Evolutionary conservation across 768 basidiomycete species (phyloP), one percentile per base, ranked within the genome.

Genomic region (Naganishia vishniacii): DNA sequence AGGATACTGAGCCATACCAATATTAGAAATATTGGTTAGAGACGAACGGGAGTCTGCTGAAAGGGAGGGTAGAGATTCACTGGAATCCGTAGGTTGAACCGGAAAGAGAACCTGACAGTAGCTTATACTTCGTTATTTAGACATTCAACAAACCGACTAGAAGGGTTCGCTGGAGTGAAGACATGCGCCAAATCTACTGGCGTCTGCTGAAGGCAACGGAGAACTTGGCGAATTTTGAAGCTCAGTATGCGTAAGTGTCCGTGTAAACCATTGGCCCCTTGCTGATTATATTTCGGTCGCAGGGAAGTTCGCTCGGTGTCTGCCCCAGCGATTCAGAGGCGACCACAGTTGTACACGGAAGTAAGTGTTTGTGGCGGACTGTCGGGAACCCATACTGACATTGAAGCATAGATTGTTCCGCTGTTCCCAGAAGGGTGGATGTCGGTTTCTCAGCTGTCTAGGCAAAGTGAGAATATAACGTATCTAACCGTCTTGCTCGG

Each of bases 391-490:
- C 18, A 37, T 34, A 37, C 40, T n/a, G 40, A 53, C 20, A 41
- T 41, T 7, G n/a, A 45, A 23, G 40, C n/a, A n/a, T n/a, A 62
- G 61, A 49, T 75, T 28, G 47, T 69, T 16, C 69, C 70, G 8
- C 44, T 60, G 16, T 76, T 74, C 71, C 75, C 75, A 6, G 71
- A 72, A 16, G 75, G 73, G 13, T 74, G 49, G 48, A 69, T 68
- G 67, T 61, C 51, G 4, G 69, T 49, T 16, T 61, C 37, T 3
- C 41, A 60, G 0, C 60, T 76, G 4, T 74, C 73, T 11, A 49
- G 73, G 48, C 71, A 76, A 64, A 70, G 75, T 76, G 65, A 74
- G 75, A n/a, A n/a, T n/a, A n/a, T 41, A 13, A 25, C n/a, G 34
- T 25, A 20, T 18, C 1, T 9, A 31, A 18, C 16, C 13, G 26